These are phyloP conservation scores for Coleophoma eucalyptorum DNA, from an alignment of 2,329 filamentous ascomycete genomes.

Conservation along the genomic window DNA sequence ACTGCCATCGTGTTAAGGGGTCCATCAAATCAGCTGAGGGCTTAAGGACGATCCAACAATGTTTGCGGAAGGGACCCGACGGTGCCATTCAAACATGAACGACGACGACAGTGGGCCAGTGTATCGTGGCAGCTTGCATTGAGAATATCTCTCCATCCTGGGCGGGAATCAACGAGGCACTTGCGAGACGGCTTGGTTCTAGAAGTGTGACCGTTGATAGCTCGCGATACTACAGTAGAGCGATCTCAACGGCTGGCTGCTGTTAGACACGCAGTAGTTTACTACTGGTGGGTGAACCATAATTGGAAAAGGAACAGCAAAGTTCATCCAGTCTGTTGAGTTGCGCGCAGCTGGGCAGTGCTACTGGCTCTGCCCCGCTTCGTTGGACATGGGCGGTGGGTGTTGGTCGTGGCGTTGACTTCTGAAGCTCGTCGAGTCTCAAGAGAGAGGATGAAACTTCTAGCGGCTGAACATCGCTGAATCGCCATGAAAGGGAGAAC, in stretches of 20 bases:
- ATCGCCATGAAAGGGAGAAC: not conserved
- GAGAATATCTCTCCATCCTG: not conserved
- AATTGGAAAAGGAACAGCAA: not conserved
- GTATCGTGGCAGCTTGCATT: not conserved
- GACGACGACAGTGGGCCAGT: no score
- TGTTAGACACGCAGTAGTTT: not conserved
- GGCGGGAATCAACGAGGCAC: not conserved
- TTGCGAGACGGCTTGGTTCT: not conserved
- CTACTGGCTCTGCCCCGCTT: not conserved
- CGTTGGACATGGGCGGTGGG: conserved; percentile 2
- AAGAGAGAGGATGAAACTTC: conserved; percentile 24
- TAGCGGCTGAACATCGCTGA: conserved; percentile 7
- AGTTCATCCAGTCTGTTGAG: conserved; percentile 10
- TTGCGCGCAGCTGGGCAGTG: not conserved
- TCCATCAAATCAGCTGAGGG: no score
- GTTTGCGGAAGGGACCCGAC: no score
- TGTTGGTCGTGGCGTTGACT: conserved; percentile 12
- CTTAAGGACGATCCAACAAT: no score
- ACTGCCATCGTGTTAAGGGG: not conserved
- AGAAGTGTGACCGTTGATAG: not conserved
- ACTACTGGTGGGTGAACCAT: not conserved
- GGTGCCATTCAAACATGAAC: no score
- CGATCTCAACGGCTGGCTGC: conserved; percentile 1
- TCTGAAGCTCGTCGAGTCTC: conserved; percentile 20
- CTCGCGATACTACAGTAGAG: not conserved